Base-by-base conservation (phyloP, 495 filamentous ascomycete species). In the Bathelium albidoporum region DNA sequence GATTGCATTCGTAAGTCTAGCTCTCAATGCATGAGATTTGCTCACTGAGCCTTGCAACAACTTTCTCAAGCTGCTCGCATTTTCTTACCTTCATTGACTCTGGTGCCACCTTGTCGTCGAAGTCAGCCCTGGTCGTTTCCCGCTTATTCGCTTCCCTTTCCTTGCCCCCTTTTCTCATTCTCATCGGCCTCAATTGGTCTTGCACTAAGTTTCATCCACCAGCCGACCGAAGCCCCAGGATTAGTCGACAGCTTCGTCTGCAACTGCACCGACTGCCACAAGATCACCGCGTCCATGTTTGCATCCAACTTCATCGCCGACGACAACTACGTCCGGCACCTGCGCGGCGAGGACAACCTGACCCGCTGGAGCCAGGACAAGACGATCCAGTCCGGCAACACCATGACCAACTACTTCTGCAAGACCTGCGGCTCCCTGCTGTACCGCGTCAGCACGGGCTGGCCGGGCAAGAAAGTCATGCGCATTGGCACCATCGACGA, bases 281-380 rank as follows among this genome's bases (percentile, higher is more conserved):
- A 85, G 67, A 75, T 84, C 67, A 83, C 81, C 11, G 81, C 81
- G 11, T 83, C 82, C 7, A 81, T 83, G 78, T 83, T 82, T 75
- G 79, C 81, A 12, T 76, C 78, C 58, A 83, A 83, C 69, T 81
- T 84, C 71, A 78, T 74, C 44, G 70, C 82, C 60, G 62, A 58
- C 32, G 72, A 80, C 70, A 58, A 71, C 14, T 52, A 78, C 59
- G 63, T 83, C 11, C 70, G 61, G 62, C 77, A 82, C 70, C 24
- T 79, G 2, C 77, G 81, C 29, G 82, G 82, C 24, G 69, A 71
- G 1, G 74, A 78, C 14, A 73, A 75, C 34, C 74, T 84, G 1
- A 78, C 64, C 32, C 62, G 68, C 7, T 83, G 65, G 59, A 63
- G 65, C 20, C 74, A 82, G 65, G 65, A 66, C 5, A 63, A 69